These are phyloP conservation scores for Neodidymelliopsis sp. DNA, from an alignment of 2,329 filamentous ascomycete species.

Conservation along the genomic window DNA sequence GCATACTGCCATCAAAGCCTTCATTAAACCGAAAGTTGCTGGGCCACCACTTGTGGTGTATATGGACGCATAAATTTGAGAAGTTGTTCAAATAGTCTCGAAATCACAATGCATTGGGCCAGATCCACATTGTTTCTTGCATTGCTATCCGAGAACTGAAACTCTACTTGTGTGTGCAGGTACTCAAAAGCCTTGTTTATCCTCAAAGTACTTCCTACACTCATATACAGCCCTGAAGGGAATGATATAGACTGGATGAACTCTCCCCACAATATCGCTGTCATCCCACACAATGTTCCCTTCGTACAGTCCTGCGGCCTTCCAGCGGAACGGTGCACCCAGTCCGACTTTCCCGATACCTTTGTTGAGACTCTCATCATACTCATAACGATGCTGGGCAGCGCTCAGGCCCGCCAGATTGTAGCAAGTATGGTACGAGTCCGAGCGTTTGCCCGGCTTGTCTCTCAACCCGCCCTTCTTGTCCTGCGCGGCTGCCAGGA, in stretches of 20 bases:
- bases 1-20: constrained; percentile 59
- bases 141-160: not conserved
- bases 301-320: constrained; percentile 58
- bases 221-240: constrained; percentile 72
- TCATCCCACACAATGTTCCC: constrained; percentile 67
- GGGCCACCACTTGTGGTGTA: constrained; percentile 40
- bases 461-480: constrained; percentile 86
- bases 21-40: constrained; percentile 37
- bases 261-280: constrained; percentile 70
- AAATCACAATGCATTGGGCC: no score
- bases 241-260: constrained; percentile 88
- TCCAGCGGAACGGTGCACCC: constrained; percentile 55
- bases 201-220: constrained; percentile 70
- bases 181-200: constrained; percentile 63
- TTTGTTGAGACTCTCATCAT: constrained; percentile 50
- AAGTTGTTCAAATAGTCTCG: not conserved
- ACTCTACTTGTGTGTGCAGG: not conserved
- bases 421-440: constrained; percentile 94
- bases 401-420: constrained; percentile 85
- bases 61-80: constrained; percentile 30
- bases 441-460: constrained; percentile 87
- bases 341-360: constrained; percentile 36
- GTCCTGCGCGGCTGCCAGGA: constrained; percentile 83
- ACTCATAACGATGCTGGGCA: constrained; percentile 71
- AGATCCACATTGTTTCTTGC: no score